Conservation (phyloP, 208 protist genomes). For the Leishmania arabica region DNA sequence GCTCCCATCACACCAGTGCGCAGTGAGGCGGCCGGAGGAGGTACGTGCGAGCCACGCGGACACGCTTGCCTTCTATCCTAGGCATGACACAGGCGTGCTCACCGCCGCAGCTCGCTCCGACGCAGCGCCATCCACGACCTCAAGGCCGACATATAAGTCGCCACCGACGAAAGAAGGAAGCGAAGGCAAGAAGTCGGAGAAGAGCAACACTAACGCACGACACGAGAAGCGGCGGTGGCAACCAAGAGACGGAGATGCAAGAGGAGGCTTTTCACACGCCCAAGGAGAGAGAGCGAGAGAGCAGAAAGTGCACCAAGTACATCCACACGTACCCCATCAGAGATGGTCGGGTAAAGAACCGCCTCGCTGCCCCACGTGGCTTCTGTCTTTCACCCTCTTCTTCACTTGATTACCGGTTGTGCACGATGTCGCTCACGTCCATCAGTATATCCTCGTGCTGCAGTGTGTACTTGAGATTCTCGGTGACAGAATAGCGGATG, state of each 20-base stretch:
- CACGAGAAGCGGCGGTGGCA: background rate
- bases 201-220: background rate
- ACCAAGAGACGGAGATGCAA: background rate
- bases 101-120: background rate
- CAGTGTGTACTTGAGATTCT: conserved; percentile 88
- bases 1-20: background rate
- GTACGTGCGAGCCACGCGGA: background rate
- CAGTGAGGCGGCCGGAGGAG: background rate
- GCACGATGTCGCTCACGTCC: conserved; percentile 78
- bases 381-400: background rate
- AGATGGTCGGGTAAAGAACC: background rate
- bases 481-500: conserved; percentile 74
- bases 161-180: background rate
- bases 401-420: conserved; percentile 44
- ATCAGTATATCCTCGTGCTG: conserved; percentile 80
- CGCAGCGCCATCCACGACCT: background rate
- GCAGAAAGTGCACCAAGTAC: background rate
- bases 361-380: background rate
- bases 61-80: background rate
- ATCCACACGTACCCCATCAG: background rate
- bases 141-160: background rate
- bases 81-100: background rate
- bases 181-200: background rate
- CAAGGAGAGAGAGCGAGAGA: background rate
- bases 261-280: background rate